A percentile compares a stretch with the other conserved stretches of the same genome.
phyloP scores from a whole-genome alignment of 2,329 filamentous ascomycete genomes.

The Fusarium sterilihyphosum region DNA sequence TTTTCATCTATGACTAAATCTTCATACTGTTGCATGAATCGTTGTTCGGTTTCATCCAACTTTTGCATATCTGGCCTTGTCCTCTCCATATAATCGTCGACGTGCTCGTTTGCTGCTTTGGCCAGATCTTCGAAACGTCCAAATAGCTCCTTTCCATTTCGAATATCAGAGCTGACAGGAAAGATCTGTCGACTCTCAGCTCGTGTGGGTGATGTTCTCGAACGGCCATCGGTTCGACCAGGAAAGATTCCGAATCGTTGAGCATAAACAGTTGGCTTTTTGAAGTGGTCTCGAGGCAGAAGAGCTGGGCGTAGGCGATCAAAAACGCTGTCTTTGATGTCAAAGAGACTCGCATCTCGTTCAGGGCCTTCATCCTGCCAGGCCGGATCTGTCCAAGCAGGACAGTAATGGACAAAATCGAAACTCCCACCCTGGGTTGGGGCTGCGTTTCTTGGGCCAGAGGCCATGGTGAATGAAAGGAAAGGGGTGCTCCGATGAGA shows the following conservation, averaged over 20 bases:
- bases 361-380: constrained; percentile 38
- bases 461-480: constrained; percentile 1
- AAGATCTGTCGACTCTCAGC: constrained; percentile 29
- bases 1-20: constrained; percentile 43
- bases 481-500: background rate
- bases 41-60: constrained; percentile 22
- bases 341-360: constrained; percentile 15
- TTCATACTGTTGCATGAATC: constrained; percentile 37
- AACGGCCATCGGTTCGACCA: constrained; percentile 44
- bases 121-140: constrained; percentile 30
- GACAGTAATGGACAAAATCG: constrained; percentile 29
- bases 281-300: constrained; percentile 31
- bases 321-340: constrained; percentile 22
- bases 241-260: constrained; percentile 45
- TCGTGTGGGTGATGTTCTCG: constrained; percentile 45
- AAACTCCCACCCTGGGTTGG: background rate
- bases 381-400: constrained; percentile 42
- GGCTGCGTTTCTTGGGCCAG: background rate
- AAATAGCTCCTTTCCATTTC: constrained; percentile 38
- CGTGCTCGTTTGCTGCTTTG: background rate
- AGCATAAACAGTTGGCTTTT: constrained; percentile 43
- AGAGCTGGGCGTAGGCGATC: constrained; percentile 41
- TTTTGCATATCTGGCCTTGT: constrained; percentile 11
- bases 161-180: background rate
- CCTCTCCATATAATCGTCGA: constrained; percentile 36